phyloP scores from a whole-genome alignment of 148 eudicot genomes.

The Suaeda aralocaspica region DNA sequence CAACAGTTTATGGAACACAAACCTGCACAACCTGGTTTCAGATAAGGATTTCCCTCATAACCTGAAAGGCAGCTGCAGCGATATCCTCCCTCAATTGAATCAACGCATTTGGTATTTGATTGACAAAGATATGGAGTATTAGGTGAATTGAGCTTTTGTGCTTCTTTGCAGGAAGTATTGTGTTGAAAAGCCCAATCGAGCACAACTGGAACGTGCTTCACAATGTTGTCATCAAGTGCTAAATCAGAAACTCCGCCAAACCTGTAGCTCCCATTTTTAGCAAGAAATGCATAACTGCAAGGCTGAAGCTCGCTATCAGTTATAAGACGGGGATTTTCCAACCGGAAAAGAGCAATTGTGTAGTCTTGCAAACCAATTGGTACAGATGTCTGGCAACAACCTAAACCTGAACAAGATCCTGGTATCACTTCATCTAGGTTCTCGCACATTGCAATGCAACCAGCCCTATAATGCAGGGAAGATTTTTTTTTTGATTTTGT shows the following conservation, averaged over 20 bases:
- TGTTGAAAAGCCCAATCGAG: constrained; percentile 23
- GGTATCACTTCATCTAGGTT: constrained; percentile 1
- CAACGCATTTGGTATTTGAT: constrained; percentile 33
- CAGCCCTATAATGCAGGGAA: not conserved
- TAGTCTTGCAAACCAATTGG: constrained; percentile 27
- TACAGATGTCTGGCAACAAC: constrained; percentile 27
- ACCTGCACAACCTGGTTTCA: constrained; percentile 37
- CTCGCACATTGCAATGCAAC: constrained; percentile 27
- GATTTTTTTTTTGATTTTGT: not conserved
- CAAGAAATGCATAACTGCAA: constrained; percentile 24
- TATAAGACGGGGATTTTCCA: constrained; percentile 11
- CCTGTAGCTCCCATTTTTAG: constrained; percentile 15
- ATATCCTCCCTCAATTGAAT: constrained; percentile 32
- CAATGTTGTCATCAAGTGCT: not conserved
- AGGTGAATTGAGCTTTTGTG: constrained; percentile 17
- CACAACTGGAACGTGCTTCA: constrained; percentile 23
- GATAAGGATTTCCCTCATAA: constrained; percentile 50
- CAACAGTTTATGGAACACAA: not conserved
- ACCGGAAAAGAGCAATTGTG: constrained; percentile 6
- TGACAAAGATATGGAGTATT: constrained; percentile 30
- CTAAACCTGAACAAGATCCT: constrained; percentile 28
- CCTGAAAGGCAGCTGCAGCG: constrained; percentile 37
- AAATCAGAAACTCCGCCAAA: constrained; percentile 25
- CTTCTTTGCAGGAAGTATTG: constrained; percentile 24
- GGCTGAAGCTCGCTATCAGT: constrained; percentile 7